phyloP scores from a whole-genome alignment of 1,284 basidiomycete genomes.

The Cryptococcus amylolentus region DNA sequence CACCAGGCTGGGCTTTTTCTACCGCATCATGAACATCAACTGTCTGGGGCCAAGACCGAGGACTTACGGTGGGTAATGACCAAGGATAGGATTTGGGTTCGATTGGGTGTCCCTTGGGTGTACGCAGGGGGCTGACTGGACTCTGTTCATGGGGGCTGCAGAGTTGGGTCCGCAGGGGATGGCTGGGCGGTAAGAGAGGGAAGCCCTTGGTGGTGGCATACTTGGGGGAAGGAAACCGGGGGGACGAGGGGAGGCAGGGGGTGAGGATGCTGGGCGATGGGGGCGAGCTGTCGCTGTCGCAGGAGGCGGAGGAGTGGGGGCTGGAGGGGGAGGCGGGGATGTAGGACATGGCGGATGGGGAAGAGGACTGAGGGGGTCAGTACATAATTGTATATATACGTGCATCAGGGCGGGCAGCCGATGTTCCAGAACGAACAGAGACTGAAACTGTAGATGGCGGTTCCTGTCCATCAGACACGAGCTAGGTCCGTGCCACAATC shows the following conservation, averaged over 20 bases:
- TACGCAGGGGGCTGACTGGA: conserved; percentile 17
- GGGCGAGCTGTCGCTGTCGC: conserved; percentile 9
- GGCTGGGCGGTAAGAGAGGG: conserved; percentile 28
- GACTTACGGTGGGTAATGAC: conserved; percentile 15
- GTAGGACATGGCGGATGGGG: neutral
- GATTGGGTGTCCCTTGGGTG: conserved; percentile 35
- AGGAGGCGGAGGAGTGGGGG: neutral
- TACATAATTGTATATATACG: too few species aligned
- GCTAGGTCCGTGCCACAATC: too few species aligned
- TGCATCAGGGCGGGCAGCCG: too few species aligned
- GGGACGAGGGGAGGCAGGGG: neutral
- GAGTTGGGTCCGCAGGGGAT: conserved; percentile 25
- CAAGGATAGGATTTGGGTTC: conserved; percentile 7
- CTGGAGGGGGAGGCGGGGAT: too few species aligned
- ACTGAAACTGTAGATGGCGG: too few species aligned
- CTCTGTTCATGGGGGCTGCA: conserved; percentile 3
- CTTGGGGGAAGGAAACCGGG: neutral
- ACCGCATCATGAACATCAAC: too few species aligned
- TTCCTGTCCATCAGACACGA: too few species aligned
- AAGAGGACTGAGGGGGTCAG: neutral
- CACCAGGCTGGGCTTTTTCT: too few species aligned
- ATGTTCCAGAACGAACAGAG: too few species aligned
- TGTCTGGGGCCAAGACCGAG: too few species aligned
- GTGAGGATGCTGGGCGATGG: neutral
- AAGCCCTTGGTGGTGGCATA: conserved; percentile 9